phyloP scores from a whole-genome alignment of 176 grass and related monocot genomes.

The Carex myosuroides region DNA sequence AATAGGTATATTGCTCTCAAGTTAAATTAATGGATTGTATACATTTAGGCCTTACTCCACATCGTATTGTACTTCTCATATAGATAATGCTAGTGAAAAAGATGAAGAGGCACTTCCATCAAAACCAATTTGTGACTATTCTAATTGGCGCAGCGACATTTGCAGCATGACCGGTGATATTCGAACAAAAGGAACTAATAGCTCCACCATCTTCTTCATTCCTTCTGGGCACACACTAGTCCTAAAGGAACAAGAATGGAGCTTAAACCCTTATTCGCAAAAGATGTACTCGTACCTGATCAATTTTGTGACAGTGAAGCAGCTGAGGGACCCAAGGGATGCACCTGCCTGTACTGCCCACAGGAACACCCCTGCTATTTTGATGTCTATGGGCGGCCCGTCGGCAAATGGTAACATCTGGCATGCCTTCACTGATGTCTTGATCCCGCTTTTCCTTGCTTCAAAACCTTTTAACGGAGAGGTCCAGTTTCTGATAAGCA shows the following conservation, averaged over 20 bases:
- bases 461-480: conserved; percentile 36
- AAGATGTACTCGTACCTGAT: conserved; percentile 34
- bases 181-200: conserved; percentile 26
- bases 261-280: conserved; percentile 44
- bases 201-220: conserved; percentile 29
- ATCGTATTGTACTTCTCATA: background rate
- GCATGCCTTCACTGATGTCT: conserved; percentile 61
- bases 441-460: conserved; percentile 53
- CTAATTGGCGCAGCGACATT: conserved; percentile 37
- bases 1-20: too few species aligned
- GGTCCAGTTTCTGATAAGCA: background rate
- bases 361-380: conserved; percentile 20
- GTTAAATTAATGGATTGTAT: background rate
- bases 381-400: conserved; percentile 50
- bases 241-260: conserved; percentile 36
- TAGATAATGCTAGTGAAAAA: background rate
- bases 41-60: background rate
- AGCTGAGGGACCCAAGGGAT: conserved; percentile 10
- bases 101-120: conserved; percentile 1
- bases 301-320: conserved; percentile 30
- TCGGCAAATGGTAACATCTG: conserved; percentile 40
- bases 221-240: background rate
- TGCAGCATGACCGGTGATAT: conserved; percentile 47
- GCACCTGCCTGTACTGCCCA: conserved; percentile 40
- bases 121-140: conserved; percentile 46